Base-by-base conservation (phyloP, 768 basidiomycete genomes). In the Pleurotus djamor region DNA sequence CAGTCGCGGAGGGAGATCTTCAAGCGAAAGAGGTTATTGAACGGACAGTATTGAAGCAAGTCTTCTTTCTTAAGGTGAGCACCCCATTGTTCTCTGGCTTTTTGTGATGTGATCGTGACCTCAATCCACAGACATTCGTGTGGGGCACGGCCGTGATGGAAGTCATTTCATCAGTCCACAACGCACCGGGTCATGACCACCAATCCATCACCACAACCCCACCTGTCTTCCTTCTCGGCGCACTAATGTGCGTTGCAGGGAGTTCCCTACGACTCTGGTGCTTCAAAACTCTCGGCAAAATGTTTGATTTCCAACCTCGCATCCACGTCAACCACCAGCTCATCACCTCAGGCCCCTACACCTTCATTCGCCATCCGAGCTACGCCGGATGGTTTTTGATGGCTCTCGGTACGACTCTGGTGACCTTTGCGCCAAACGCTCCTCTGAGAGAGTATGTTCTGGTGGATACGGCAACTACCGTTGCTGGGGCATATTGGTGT, bases 331-430 rank as follows among this genome's bases (percentile, higher is more conserved):
- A 52, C 8, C 63, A 64, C 47, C 37, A 49, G 14, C 57, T 72
- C 59, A 64, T 67, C 4, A 63, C 66, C 37, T 65, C 62, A 5
- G 75, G 75, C 2, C 75, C 74, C 3, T 76, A 77, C 58, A 59
- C 70, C 8, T 49, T 72, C 35, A 68, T 76, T 38, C 75, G 76
- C 41, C 76, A 76, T 51, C 75, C 75, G 2, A 56, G 59, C 10
- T 76, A 76, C 58, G 62, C 49, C 2, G 49, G 49, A 12, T 33
- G 28, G 48, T 34, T 37, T 33, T 17, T 57, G 7, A 49, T 33
- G 28, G n/a, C 49, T 16, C 5, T 58, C 16, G 60, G 54, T 3
- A 43, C 28, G 13, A 14, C 47, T 8, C 10, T 50, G 34, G 54
- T 51, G 14, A 52, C 58, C 5, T 54, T 52, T 35, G 34, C 51